phyloP scores from a whole-genome alignment of 164 flowering plant genomes.

The Cinnamomum chago region DNA sequence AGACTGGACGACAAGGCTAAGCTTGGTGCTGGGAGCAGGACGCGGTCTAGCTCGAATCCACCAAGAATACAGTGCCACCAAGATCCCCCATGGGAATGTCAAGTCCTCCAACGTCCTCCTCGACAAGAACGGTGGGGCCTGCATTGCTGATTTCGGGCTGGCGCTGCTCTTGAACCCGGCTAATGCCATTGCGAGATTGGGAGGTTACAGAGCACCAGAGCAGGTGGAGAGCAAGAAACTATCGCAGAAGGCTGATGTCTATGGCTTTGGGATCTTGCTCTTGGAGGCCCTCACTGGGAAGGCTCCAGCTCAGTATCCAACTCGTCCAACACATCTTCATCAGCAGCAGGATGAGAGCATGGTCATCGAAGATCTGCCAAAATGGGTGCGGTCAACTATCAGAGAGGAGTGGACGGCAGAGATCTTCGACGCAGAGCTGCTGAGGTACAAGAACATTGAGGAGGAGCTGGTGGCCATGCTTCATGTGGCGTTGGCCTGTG shows the following conservation, averaged over 20 bases:
- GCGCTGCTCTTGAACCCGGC: constrained; percentile 71
- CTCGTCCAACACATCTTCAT: constrained; percentile 26
- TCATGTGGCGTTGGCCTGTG: constrained; percentile 83
- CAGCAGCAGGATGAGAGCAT: constrained; percentile 34
- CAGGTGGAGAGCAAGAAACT: constrained; percentile 61
- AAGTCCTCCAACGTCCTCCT: constrained; percentile 84
- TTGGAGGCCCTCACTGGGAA: constrained; percentile 83
- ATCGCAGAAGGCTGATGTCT: constrained; percentile 84
- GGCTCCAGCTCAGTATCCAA: constrained; percentile 57
- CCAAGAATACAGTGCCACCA: constrained; percentile 52
- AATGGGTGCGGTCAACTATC: constrained; percentile 89
- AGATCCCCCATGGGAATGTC: constrained; percentile 86
- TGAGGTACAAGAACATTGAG: constrained; percentile 92
- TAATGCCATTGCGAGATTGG: constrained; percentile 74
- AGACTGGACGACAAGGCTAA: constrained; percentile 95
- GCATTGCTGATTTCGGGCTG: constrained; percentile 87
- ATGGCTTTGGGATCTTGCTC: constrained; percentile 76
- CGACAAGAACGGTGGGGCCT: constrained; percentile 82
- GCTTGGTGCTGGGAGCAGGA: constrained; percentile 84
- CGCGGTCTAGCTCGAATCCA: constrained; percentile 79
- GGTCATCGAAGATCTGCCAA: constrained; percentile 54
- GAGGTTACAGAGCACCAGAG: constrained; percentile 93
- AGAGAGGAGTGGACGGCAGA: constrained; percentile 97
- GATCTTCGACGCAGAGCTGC: constrained; percentile 83
- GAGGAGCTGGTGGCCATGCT: constrained; percentile 90